Base-by-base conservation (phyloP, 768 basidiomycete genomes). In the Trametes maxima region DNA sequence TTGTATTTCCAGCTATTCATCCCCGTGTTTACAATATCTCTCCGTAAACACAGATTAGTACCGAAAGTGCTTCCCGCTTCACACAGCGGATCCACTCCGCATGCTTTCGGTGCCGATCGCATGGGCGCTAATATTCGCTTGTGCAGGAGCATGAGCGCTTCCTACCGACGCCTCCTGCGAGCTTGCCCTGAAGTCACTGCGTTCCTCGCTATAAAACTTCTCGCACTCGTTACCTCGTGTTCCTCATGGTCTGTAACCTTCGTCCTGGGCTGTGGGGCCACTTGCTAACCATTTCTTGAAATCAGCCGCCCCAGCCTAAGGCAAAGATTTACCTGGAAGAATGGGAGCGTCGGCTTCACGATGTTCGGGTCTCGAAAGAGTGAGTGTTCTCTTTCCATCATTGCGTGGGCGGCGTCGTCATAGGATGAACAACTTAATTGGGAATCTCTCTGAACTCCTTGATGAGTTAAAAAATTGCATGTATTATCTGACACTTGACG, bases 391-490 rank as follows among this genome's bases (percentile, higher is more conserved):
- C 64, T 68, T 60, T 57, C 54, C 66, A 60, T 11, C 35, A 51
- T 36, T 46, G 17, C 14, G 62, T 52, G 45, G 51, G 55, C 21
- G 25, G 51, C 57, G 35, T 53, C 40, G 54, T 73, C 72, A 69
- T 73, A 77, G 73, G 88, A 90, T 90, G 88, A 90, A 75, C 78
- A 77, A 82, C 48, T 51, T 79, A 72, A 74, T 88, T 98, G 95
- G 96, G 96, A 99, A 98, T 98, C 96, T 98, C 96, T 95, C 96
- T 89, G 94, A 93, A 75, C 63, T 70, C 75, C 33, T 79, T 86
- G 89, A 88, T 80, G 87, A 90, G 81, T 64, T 24, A 61, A 67
- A 68, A 70, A 79, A 85, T 78, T 87, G 87, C 86, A 92, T 92
- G 86, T 88, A 89, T 90, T 91, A 90, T 89, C 94, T 92, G 91